These are phyloP conservation scores for Phytophthora colocasiae DNA, from an alignment of 352 stramenopile species.

Conservation along the genomic window DNA sequence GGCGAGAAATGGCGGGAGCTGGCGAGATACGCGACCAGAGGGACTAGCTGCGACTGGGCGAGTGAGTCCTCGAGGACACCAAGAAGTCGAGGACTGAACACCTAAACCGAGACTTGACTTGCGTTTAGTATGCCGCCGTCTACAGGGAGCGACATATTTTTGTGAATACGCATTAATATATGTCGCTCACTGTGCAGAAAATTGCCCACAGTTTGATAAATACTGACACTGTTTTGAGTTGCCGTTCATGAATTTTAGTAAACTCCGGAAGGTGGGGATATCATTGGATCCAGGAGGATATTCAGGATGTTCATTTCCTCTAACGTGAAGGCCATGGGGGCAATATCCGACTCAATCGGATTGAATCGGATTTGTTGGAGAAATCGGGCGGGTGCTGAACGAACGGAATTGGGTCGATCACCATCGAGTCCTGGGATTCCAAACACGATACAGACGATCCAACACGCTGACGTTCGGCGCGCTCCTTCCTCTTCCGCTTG, in stretches of 20 bases:
- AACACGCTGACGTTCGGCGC: neutral
- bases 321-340: neutral
- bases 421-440: neutral
- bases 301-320: neutral
- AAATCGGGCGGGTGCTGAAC: neutral
- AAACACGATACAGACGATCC: no score
- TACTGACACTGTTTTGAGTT: no score
- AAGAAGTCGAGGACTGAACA: constrained; percentile 34
- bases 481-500: neutral
- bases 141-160: no score
- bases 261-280: no score
- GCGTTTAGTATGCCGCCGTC: neutral
- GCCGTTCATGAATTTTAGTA: no score
- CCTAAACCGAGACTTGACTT: constrained; percentile 21
- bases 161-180: no score
- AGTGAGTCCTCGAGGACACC: constrained; percentile 28
- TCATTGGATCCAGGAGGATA: neutral
- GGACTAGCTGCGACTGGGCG: neutral
- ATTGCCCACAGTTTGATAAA: no score
- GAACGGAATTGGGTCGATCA: neutral
- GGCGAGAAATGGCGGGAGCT: neutral
- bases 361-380: neutral
- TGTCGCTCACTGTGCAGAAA: no score
- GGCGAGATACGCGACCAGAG: neutral
- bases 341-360: neutral